Base-by-base conservation (phyloP, 192 early-diverging fungal genomes). In the Funneliformis geosporum region DNA sequence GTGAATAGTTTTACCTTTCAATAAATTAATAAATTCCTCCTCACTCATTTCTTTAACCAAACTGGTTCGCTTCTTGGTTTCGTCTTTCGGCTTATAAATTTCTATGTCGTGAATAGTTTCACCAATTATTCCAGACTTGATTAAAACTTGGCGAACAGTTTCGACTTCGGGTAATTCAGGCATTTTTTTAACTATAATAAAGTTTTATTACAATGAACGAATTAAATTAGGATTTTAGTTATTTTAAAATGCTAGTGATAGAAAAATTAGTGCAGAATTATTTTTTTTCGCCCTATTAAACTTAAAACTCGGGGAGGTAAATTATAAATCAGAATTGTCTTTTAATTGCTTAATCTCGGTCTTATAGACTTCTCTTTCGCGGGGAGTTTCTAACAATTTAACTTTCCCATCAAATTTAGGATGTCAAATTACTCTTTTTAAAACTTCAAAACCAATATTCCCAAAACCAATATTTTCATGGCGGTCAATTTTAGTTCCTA, bases 321-420 rank as follows among this genome's bases (percentile, higher is more conserved):
- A n/a, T n/a, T n/a, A n/a, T n/a, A n/a, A n/a, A n/a, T n/a, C n/a
- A n/a, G n/a, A n/a, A n/a, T n/a, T n/a, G n/a, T n/a, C n/a, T n/a
- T n/a, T n/a, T n/a, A n/a, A n/a, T n/a, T n/a, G n/a, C n/a, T n/a
- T n/a, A n/a, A n/a, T n/a, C n/a, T n/a, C n/a, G n/a, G n/a, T n/a
- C n/a, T n/a, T n/a, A n/a, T n/a, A n/a, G n/a, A n/a, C n/a, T n/a
- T 74, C 73, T 59, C 23, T 74, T 5, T 59, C 11, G 23, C 50
- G 73, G 2, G 73, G 44, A 8, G 73, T 74, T 59, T 74, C 73
- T 25, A 74, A 25, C 39, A 74, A 44, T 55, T 74, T 74, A 28
- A 60, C 8, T 74, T 27, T 59, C 14, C 73, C 73, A 39, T 74
- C 28, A 28, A 74, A 59, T 74, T 55, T 55, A 5, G 70, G 39